Base-by-base conservation (phyloP, 495 filamentous ascomycete species). In the Hypoxylon fragiforme region DNA sequence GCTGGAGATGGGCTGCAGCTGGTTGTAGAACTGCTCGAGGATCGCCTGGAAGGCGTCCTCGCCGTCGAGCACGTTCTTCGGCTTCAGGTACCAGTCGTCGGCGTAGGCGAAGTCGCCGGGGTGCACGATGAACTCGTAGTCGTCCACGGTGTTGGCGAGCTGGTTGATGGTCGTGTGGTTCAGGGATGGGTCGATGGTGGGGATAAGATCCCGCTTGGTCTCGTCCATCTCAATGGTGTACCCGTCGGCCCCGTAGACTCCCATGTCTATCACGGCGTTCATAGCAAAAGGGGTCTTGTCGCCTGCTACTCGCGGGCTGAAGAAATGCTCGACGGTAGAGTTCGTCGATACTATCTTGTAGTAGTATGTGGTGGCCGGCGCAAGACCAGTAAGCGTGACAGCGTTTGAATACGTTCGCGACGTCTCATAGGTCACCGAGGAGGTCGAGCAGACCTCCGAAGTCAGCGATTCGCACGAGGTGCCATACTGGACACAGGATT, bases 111-210 rank as follows among this genome's bases (percentile, higher is more conserved):
- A 63, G 50, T 79, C 76, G 5, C 76, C 76, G 1, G 81, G 81
- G 60, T 85, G 83, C 28, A 85, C 70, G 37, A 85, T 64, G 14
- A 85, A 67, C 51, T 85, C 83, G 63, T 84, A 85, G 62, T 80
- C 73, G 38, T 85, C 63, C 31, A 82, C 70, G 3, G 76, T 84
- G 4, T 65, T 55, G 0, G 80, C 81, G 0, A 86, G 73, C 15
- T 76, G 77, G 15, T 70, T 74, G 54, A 85, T 85, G 32, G 83
- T 86, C 14, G 78, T 81, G 64, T 85, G 81, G 68, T 85, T 83
- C 3, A 84, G 70, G n/a, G 74, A 75, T 2, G 82, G 82, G 15
- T 78, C 63, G 31, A 85, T 63, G 15, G 57, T 53, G 0, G 81
- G 81, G 39, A 79, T 81, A 1, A 67, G 72, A 53, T 82, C 79